phyloP scores from a whole-genome alignment of 2,329 filamentous ascomycete genomes.

The Scopulariopsis brevicaulis region DNA sequence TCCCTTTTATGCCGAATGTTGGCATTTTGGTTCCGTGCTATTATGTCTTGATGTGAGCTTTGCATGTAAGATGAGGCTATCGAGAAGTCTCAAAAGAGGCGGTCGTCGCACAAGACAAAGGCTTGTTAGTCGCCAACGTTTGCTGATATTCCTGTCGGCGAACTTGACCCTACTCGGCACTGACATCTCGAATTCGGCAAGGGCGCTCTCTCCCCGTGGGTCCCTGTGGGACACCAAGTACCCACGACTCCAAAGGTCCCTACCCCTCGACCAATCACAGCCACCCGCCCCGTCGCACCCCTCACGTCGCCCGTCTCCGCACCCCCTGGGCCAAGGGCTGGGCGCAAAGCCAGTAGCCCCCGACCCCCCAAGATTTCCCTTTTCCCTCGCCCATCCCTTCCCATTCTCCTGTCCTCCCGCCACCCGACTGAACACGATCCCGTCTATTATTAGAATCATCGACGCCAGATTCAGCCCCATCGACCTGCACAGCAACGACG shows the following conservation, averaged over 20 bases:
- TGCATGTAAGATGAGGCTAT: too few relatives aligned
- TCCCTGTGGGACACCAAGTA: neutral
- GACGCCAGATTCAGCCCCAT: slow-evolving; percentile 38
- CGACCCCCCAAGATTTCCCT: slow-evolving; percentile 1
- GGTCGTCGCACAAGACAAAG: too few relatives aligned
- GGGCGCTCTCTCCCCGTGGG: neutral
- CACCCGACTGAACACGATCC: slow-evolving; percentile 27
- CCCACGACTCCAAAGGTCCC: neutral
- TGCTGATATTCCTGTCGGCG: too few relatives aligned
- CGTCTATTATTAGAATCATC: slow-evolving; percentile 41
- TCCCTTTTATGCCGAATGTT: too few relatives aligned
- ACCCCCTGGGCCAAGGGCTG: neutral
- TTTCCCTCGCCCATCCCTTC: slow-evolving; percentile 9
- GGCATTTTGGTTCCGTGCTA: too few relatives aligned
- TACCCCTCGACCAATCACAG: neutral
- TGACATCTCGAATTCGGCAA: neutral
- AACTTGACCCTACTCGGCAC: too few relatives aligned
- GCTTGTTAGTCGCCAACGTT: too few relatives aligned
- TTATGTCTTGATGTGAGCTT: too few relatives aligned
- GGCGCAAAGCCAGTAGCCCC: neutral
- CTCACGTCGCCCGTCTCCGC: neutral
- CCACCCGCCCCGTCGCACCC: neutral
- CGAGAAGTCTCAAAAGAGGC: too few relatives aligned
- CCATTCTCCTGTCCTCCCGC: slow-evolving; percentile 12
- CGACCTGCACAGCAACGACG: slow-evolving; percentile 5